Conservation (phyloP, 176 grass and related monocot genomes). For the Raddia distichophylla region DNA sequence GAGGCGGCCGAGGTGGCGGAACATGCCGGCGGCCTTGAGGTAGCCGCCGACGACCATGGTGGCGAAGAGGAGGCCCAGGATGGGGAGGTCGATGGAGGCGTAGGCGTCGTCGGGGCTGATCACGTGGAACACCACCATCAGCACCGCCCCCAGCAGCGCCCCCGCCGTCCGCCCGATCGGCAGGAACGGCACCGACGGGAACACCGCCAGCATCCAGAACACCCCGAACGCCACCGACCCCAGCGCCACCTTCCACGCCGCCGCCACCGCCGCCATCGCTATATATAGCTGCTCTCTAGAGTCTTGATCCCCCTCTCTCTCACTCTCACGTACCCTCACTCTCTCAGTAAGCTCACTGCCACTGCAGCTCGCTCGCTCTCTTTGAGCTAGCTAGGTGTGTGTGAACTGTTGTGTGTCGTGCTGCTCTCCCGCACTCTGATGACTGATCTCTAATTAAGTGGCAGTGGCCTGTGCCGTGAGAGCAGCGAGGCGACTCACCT, state of each 20-base stretch:
- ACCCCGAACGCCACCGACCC: constrained; percentile 74
- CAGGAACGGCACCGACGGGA: constrained; percentile 94
- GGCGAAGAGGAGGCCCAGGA: constrained; percentile 88
- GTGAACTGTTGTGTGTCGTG: neutral
- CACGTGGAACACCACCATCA: constrained; percentile 87
- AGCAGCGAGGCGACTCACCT: neutral
- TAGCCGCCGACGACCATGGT: constrained; percentile 95
- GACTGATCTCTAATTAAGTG: neutral
- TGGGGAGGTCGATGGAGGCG: constrained; percentile 86
- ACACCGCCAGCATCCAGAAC: constrained; percentile 96
- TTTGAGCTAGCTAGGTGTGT: neutral
- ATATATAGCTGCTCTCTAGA: constrained; percentile 9
- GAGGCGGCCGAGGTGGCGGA: constrained; percentile 68
- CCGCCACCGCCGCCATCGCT: constrained; percentile 49
- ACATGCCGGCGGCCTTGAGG: constrained; percentile 90
- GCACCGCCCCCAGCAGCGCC: constrained; percentile 75
- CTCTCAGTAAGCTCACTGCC: neutral
- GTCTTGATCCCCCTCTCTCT: neutral
- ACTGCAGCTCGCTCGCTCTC: neutral
- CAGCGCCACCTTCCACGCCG: constrained; percentile 56
- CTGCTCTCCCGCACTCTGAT: neutral
- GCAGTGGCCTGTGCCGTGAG: constrained; percentile 3
- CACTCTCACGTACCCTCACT: neutral
- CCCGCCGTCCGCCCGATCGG: constrained; percentile 92
- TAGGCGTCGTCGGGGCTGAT: constrained; percentile 76